These are phyloP conservation scores for Penicillium ochrochloron DNA, from an alignment of 495 filamentous ascomycete genomes.

Conservation along the genomic window DNA sequence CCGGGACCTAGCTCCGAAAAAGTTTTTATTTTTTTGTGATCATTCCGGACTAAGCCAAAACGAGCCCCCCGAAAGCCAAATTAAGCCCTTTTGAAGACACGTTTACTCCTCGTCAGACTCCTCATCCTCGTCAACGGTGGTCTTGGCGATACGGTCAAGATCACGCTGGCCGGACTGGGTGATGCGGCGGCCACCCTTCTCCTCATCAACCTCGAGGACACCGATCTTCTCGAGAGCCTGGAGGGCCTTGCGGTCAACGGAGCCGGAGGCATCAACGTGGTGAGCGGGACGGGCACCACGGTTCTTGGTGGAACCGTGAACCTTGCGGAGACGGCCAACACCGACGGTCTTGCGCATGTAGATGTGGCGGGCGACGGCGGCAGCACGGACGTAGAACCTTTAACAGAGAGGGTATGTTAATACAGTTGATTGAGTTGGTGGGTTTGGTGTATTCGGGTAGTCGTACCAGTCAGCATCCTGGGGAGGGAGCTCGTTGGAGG, in stretches of 20 bases:
- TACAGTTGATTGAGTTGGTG: background rate
- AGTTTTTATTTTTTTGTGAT: constrained; percentile 34
- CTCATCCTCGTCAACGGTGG: constrained; percentile 58
- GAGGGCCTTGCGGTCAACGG: constrained; percentile 93
- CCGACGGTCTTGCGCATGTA: constrained; percentile 99
- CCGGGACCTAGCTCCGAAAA: constrained; percentile 38
- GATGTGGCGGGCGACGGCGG: constrained; percentile 94
- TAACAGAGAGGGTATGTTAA: constrained; percentile 22
- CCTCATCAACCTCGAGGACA: constrained; percentile 93
- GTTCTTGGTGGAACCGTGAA: constrained; percentile 96
- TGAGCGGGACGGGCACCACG: constrained; percentile 87
- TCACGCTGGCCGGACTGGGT: constrained; percentile 97
- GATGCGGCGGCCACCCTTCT: constrained; percentile 95
- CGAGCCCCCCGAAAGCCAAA: constrained; percentile 37
- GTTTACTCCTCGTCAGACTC: constrained; percentile 57
- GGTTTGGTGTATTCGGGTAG: background rate
- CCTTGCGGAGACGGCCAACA: constrained; percentile 89
- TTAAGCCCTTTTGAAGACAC: constrained; percentile 42
- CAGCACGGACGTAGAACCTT: constrained; percentile 96
- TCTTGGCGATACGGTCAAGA: constrained; percentile 83
- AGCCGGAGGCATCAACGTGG: constrained; percentile 93
- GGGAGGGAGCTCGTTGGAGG: constrained; percentile 94
- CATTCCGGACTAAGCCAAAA: constrained; percentile 38
- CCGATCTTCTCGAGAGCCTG: constrained; percentile 99
- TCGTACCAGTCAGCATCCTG: constrained; percentile 90